These are phyloP conservation scores for Eucalyptus virginea DNA, from an alignment of 345 rosid genomes.

Conservation along the genomic window DNA sequence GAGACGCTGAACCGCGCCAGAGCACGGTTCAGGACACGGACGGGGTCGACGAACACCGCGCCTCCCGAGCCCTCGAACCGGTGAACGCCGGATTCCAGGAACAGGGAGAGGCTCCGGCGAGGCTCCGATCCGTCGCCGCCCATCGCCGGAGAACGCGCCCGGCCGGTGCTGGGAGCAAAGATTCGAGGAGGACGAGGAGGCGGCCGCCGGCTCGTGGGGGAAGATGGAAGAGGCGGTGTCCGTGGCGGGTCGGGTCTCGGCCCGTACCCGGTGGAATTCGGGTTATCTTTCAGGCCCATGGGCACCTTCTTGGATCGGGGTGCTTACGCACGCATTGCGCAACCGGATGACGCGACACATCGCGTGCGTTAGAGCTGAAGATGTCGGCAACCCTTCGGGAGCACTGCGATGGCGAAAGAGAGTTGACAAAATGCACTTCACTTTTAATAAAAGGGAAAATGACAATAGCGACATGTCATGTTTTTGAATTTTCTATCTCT, in stretches of 20 bases:
- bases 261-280: not conserved
- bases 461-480: not conserved
- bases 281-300: not conserved
- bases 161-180: not conserved
- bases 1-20: constrained; percentile 47
- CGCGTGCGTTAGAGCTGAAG: not conserved
- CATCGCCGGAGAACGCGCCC: not conserved
- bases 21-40: constrained; percentile 50
- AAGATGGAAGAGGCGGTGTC: not conserved
- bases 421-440: not conserved
- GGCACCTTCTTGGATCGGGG: not conserved
- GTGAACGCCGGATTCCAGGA: constrained; percentile 40
- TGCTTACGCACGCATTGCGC: not conserved
- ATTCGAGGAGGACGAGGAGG: not conserved
- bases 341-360: not conserved
- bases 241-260: not conserved
- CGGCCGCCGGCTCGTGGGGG: not conserved
- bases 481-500: not conserved
- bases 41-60: constrained; percentile 56
- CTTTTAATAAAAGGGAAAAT: not conserved
- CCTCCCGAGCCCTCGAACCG: constrained; percentile 17
- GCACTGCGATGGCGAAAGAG: not conserved
- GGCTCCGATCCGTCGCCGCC: not conserved
- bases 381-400: not conserved
- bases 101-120: constrained; percentile 9